These are phyloP conservation scores for Macrophomina pseudophaseolina DNA, from an alignment of 2,329 filamentous ascomycete species.

Conservation along the genomic window DNA sequence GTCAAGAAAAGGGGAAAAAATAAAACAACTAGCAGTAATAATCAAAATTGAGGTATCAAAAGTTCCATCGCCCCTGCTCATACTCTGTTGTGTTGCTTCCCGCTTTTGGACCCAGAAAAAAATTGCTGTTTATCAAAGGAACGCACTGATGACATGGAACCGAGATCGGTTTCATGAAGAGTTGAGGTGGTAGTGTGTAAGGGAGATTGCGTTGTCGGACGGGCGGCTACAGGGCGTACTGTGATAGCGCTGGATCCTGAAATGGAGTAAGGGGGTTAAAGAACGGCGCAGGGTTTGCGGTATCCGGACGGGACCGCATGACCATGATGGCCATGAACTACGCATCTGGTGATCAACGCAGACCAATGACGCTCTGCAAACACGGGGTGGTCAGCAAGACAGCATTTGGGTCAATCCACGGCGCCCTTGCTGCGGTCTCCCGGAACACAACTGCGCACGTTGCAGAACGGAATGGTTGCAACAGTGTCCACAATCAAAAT, in stretches of 20 bases:
- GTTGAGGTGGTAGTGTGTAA: background rate
- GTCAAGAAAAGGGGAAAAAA: conserved; percentile 4
- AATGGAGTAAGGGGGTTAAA: conserved; percentile 1
- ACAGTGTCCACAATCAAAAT: conserved; percentile 4
- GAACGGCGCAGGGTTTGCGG: conserved; percentile 1
- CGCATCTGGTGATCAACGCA: conserved; percentile 61
- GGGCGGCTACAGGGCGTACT: background rate
- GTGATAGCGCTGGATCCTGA: conserved; percentile 4
- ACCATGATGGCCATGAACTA: background rate
- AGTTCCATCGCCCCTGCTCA: background rate
- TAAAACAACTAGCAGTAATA: background rate
- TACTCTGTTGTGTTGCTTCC: conserved; percentile 11
- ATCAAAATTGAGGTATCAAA: conserved; percentile 20
- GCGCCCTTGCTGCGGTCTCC: conserved; percentile 20
- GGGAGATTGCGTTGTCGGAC: background rate
- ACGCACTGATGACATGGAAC: background rate
- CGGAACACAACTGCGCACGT: conserved; percentile 22
- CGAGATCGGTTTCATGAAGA: background rate
- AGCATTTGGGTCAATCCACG: background rate
- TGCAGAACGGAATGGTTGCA: conserved; percentile 25
- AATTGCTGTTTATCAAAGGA: conserved; percentile 2
- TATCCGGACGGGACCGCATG: conserved; percentile 3
- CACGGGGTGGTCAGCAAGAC: conserved; percentile 29
- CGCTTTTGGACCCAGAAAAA: conserved; percentile 6
- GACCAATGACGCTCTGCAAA: conserved; percentile 77